Evolutionary conservation across 2,329 filamentous ascomycete species (phyloP), one percentile per base, ranked within the genome.

Genomic region (Phoma sp.): DNA sequence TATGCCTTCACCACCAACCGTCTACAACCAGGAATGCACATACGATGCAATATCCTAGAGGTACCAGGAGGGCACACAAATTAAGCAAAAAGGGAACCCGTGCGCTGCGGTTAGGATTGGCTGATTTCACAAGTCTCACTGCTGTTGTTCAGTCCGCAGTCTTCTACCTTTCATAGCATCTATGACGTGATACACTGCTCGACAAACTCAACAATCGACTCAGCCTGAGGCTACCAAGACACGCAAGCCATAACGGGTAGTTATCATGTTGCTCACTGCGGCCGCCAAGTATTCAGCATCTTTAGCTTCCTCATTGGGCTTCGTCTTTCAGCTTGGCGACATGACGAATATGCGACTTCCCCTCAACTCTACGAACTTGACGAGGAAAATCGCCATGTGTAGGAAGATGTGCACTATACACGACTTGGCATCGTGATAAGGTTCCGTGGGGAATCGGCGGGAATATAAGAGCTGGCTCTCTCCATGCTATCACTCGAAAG

Each of bases 251-350:
- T 19, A 49, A 53, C 6, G 5, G 43, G 49, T 13, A 48, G 49
- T 41, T 13, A 21, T 8, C 36, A 38, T 48, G 54, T 32, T 29
- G 48, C 45, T 53, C 55, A 37, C 29, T 19, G 8, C 13, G 24
- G 33, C 33, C 24, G 55, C 55, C 49, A 57, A 57, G 55, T 48
- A 27, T 17, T 19, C 27, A 29, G 35, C 52, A 57, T 52, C 51
- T 43, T 21, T 41, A 64, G 60, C 63, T 64, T 56, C 63, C 62
- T 63, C 53, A 55, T 62, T 39, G 32, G 56, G 63, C 27, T 51
- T 60, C 58, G 53, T 46, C 24, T 47, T 53, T 54, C 55, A 64
- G 54, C 35, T 55, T 56, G 45, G 47, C 50, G 36, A 49, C 56
- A 62, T 55, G 60, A 58, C 57, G 51, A 50, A 36, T 46, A 57